Evolutionary conservation across 441 rosid genomes (phyloP).

Genomic region (Adansonia grandidieri): DNA sequence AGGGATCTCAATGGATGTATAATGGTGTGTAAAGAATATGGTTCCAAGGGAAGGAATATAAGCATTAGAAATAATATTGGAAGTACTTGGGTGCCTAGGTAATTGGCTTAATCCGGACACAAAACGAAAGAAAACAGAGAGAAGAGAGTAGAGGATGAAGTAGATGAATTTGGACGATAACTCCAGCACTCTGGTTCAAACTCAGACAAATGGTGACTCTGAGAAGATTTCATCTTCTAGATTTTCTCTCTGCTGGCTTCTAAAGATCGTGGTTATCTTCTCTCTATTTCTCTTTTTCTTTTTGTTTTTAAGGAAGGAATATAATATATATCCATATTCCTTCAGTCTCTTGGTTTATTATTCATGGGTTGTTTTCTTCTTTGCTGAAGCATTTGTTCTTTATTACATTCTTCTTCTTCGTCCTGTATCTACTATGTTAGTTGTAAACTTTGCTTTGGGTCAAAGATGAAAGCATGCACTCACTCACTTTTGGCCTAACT

Average conservation of each 20-base stretch:
- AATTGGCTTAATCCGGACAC: neutral
- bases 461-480: constrained; percentile 22
- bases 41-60: constrained; percentile 24
- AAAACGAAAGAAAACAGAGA: neutral
- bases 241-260: constrained; percentile 44
- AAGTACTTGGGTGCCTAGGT: neutral
- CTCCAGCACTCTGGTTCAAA: neutral
- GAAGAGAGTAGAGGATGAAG: constrained; percentile 7
- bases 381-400: neutral
- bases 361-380: neutral
- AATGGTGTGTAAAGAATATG: constrained; percentile 29
- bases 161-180: constrained; percentile 26
- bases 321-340: neutral
- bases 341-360: neutral
- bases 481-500: constrained; percentile 10
- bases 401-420: neutral
- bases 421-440: neutral
- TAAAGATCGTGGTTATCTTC: constrained; percentile 57
- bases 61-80: neutral
- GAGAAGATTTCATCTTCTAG: constrained; percentile 26
- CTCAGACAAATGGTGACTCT: constrained; percentile 24
- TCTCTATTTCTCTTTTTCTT: constrained; percentile 23
- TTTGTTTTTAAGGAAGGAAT: neutral
- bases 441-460: neutral
- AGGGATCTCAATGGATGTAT: neutral